Base-by-base conservation (phyloP, 495 filamentous ascomycete genomes). In the Tuber calosporum region DNA sequence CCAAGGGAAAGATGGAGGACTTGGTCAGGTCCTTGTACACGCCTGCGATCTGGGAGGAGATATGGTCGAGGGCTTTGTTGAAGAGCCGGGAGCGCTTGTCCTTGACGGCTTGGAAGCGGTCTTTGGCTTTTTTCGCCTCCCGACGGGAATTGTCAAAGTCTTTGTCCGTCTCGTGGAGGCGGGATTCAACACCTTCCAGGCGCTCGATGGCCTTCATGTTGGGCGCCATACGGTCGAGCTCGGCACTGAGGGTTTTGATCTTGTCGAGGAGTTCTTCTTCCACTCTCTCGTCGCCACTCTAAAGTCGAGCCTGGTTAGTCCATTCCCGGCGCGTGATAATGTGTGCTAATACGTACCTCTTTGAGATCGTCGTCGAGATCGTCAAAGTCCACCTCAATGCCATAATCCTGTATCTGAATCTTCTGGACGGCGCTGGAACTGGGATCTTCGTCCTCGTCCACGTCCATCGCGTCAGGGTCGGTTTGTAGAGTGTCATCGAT, bases 1-100 rank as follows among this genome's bases (percentile, higher is more conserved):
- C 95, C 69, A 97, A 58, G 36, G 74, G 77, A 43, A 78, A 79
- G 38, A 74, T 73, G 39, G 62, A 70, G 73, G 90, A 92, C 66
- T 91, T 88, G 26, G 95, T 99, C 45, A 99, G 87, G 78, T 98
- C 96, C 79, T 93, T 93, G 84, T 99, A 99, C 67, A 97, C 94
- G 38, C 90, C 88, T 40, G 88, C 90, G 76, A 99, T 98, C 79
- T 97, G 93, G 78, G 97, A 93, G 20, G 91, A 91, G 82, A 99
- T 99, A 82, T 99, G 95, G 38, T 86, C 85, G 84, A 97, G 98
- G 70, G 95, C 95, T 82, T 91, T 93, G 84, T 92, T 93, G 87
- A 99, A 99, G 48, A 97, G 86, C 69, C 95, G 92, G 76, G 90
- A 92, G 13, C 95, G 92, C 83, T 89, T 88, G 68, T 91, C 86